These are phyloP conservation scores for Cladosporium sp. DNA, from an alignment of 2,329 filamentous ascomycete species.

Conservation along the genomic window DNA sequence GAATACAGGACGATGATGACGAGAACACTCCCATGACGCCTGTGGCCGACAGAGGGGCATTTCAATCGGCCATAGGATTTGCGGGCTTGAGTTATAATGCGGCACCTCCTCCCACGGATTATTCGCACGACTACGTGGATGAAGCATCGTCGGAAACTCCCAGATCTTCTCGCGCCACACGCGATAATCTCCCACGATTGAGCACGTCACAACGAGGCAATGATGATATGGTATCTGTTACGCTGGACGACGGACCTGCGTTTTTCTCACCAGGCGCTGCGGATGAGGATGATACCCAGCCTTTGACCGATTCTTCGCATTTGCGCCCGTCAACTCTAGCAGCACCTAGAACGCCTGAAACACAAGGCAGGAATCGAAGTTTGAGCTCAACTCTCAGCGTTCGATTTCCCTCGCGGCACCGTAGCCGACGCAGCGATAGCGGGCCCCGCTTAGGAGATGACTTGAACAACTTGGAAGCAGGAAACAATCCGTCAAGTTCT, in stretches of 20 bases:
- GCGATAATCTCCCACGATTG: slow-evolving; percentile 27
- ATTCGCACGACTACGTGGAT: slow-evolving; percentile 17
- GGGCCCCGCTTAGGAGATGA: slow-evolving; percentile 57
- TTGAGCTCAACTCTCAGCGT: slow-evolving; percentile 47
- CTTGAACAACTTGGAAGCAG: slow-evolving; percentile 56
- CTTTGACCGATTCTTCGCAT: slow-evolving; percentile 52
- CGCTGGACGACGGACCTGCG: slow-evolving; percentile 50
- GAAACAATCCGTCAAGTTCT: slow-evolving; percentile 47
- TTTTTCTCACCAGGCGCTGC: slow-evolving; percentile 45
- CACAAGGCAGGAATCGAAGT: slow-evolving; percentile 42
- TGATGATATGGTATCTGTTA: slow-evolving; percentile 34
- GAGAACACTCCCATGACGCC: slow-evolving; percentile 37
- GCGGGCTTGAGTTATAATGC: slow-evolving; percentile 43
- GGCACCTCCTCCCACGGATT: slow-evolving; percentile 23
- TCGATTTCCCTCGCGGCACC: slow-evolving; percentile 41
- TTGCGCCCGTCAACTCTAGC: slow-evolving; percentile 54
- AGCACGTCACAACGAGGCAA: slow-evolving; percentile 21
- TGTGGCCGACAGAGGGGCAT: slow-evolving; percentile 41
- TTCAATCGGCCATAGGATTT: slow-evolving; percentile 47
- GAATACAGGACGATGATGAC: slow-evolving; percentile 32
- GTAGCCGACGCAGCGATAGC: slow-evolving; percentile 29
- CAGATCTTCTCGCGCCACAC: slow-evolving; percentile 13
- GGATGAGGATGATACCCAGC: slow-evolving; percentile 54
- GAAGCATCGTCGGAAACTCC: slow-evolving; percentile 15
- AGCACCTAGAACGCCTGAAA: slow-evolving; percentile 33